A percentile compares a stretch with the other conserved stretches of the same genome.
These are phyloP conservation scores for Pseudocercospora macadamiae DNA, from an alignment of 2,329 filamentous ascomycete species.

Conservation along the genomic window DNA sequence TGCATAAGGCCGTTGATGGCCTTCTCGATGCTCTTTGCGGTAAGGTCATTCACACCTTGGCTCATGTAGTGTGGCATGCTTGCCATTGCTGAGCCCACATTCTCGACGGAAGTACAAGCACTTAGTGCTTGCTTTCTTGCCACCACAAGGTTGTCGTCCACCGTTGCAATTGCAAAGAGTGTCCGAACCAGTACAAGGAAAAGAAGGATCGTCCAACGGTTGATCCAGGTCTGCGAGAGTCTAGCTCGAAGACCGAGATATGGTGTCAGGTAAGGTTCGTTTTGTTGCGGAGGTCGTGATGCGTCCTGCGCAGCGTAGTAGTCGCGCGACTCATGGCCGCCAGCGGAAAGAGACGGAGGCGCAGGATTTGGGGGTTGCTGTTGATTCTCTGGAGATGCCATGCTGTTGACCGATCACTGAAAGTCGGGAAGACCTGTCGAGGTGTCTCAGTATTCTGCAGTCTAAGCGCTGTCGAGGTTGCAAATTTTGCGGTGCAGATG, in stretches of 20 bases:
- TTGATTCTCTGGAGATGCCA: slow-evolving; percentile 56
- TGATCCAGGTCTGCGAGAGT: slow-evolving; percentile 95
- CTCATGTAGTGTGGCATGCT: slow-evolving; percentile 98
- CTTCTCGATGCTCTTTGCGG: slow-evolving; percentile 76
- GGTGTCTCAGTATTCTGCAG: slow-evolving; percentile 14
- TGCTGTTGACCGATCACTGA: slow-evolving; percentile 36
- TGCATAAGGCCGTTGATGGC: slow-evolving; percentile 78
- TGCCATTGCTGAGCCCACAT: slow-evolving; percentile 90
- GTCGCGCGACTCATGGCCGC: slow-evolving; percentile 64
- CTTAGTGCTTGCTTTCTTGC: slow-evolving; percentile 82
- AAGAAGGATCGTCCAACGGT: slow-evolving; percentile 91
- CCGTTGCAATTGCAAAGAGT: slow-evolving; percentile 71
- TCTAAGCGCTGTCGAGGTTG: background rate
- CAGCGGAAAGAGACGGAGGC: slow-evolving; percentile 63
- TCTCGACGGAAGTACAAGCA: slow-evolving; percentile 89
- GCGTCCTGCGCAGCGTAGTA: slow-evolving; percentile 59
- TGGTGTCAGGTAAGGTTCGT: slow-evolving; percentile 75
- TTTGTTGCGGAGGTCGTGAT: slow-evolving; percentile 62
- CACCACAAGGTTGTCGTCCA: slow-evolving; percentile 73
- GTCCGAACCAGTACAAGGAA: slow-evolving; percentile 82
- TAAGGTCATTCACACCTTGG: slow-evolving; percentile 82
- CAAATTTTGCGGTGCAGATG: background rate
- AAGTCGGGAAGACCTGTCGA: slow-evolving; percentile 33
- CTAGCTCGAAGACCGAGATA: slow-evolving; percentile 89
- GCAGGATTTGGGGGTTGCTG: slow-evolving; percentile 58